phyloP scores from a whole-genome alignment of 2,329 filamentous ascomycete species.

The Calonectria pseudoreteaudii region DNA sequence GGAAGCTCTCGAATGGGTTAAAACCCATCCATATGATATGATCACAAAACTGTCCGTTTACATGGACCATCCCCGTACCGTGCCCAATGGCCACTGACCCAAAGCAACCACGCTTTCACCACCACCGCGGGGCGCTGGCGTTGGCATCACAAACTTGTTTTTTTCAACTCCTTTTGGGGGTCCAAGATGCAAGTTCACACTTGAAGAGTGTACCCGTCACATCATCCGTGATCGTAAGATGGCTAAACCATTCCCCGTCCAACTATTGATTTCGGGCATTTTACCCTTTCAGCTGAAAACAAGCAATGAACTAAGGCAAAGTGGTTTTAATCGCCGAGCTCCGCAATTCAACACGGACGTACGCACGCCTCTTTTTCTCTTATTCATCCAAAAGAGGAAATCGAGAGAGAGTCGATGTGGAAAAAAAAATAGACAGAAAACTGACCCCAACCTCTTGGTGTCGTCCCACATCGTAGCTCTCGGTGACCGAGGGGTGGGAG shows the following conservation, averaged over 20 bases:
- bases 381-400: background rate
- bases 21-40: background rate
- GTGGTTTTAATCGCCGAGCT: background rate
- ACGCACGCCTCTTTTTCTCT: background rate
- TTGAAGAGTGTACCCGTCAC: background rate
- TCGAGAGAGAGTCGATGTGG: background rate
- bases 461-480: background rate
- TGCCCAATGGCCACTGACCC: background rate
- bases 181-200: background rate
- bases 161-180: background rate
- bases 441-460: background rate
- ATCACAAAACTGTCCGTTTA: background rate
- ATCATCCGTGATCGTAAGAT: conserved; percentile 14
- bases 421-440: background rate
- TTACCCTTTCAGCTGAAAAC: background rate
- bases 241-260: background rate
- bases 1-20: background rate
- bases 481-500: background rate
- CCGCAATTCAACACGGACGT: background rate
- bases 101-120: background rate
- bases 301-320: background rate
- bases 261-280: conserved; percentile 19
- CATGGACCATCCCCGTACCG: background rate
- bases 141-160: background rate
- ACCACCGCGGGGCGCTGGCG: background rate